phyloP scores from a whole-genome alignment of 2,329 filamentous ascomycete species.

The Fusarium aywerte region DNA sequence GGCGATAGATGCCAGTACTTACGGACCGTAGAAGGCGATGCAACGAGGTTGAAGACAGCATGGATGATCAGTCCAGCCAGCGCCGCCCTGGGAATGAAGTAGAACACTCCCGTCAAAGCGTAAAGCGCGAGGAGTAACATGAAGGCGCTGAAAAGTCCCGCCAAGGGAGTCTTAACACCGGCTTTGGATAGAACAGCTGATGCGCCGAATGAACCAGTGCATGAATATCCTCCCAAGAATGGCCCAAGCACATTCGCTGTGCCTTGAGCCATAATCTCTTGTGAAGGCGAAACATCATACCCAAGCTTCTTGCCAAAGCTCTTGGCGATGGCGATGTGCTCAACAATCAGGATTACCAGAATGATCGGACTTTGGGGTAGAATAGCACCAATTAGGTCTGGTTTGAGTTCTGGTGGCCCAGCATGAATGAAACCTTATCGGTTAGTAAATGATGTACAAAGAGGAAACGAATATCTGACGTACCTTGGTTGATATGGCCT shows the following conservation, averaged over 20 bases:
- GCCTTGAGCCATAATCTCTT: conserved; percentile 82
- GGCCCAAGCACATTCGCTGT: conserved; percentile 80
- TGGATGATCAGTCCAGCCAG: conserved; percentile 85
- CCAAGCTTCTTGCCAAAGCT: conserved; percentile 83
- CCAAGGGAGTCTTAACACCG: conserved; percentile 81
- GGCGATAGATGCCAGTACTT: conserved; percentile 83
- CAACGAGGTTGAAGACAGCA: conserved; percentile 80
- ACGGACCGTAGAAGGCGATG: conserved; percentile 77
- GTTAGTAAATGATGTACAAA: conserved; percentile 18
- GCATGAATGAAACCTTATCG: conserved; percentile 6
- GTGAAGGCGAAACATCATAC: conserved; percentile 81
- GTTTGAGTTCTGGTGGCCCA: conserved; percentile 64
- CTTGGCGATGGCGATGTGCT: conserved; percentile 86
- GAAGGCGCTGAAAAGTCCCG: conserved; percentile 79
- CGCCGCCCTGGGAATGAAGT: conserved; percentile 78
- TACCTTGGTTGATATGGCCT: conserved; percentile 71
- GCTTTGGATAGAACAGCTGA: conserved; percentile 89
- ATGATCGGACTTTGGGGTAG: conserved; percentile 73
- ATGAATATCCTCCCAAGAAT: conserved; percentile 70
- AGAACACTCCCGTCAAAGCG: conserved; percentile 80
- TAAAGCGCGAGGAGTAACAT: conserved; percentile 83
- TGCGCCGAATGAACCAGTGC: conserved; percentile 64
- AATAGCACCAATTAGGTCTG: conserved; percentile 66
- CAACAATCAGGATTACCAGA: conserved; percentile 81
- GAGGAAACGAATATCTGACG: neutral